Conservation (phyloP, 2,329 filamentous ascomycete genomes). For the Penicillium sp. region DNA sequence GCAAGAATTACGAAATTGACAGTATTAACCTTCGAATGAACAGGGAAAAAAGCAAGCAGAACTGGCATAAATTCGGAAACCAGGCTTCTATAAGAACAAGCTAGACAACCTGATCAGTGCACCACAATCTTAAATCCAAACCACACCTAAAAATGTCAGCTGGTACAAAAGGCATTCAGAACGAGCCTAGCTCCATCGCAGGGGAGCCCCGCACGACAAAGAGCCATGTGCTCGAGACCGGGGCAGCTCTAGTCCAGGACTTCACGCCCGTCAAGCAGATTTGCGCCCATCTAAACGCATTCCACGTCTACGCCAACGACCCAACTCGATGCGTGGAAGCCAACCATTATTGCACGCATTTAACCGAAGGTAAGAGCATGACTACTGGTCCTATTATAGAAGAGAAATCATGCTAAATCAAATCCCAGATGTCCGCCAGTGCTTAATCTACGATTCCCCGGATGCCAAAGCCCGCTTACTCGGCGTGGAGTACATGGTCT, state of each 20-base stretch:
- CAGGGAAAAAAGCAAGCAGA: background rate
- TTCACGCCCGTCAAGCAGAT: slow-evolving; percentile 73
- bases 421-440: slow-evolving; percentile 71
- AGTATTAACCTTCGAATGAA: background rate
- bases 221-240: slow-evolving; percentile 40
- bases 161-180: background rate
- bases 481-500: slow-evolving; percentile 87
- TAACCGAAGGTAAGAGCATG: slow-evolving; percentile 57
- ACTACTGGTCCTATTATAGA: background rate
- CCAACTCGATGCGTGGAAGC: slow-evolving; percentile 69
- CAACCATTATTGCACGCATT: slow-evolving; percentile 82
- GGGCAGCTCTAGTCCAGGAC: slow-evolving; percentile 39
- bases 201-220: slow-evolving; percentile 37
- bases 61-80: background rate
- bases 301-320: slow-evolving; percentile 78
- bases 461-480: slow-evolving; percentile 70
- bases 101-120: background rate
- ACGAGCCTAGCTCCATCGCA: slow-evolving; percentile 18
- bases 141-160: slow-evolving; percentile 11
- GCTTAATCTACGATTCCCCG: slow-evolving; percentile 77
- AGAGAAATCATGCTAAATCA: background rate
- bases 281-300: slow-evolving; percentile 84
- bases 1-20: background rate
- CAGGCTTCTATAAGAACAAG: background rate
- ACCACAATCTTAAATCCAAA: background rate